These are phyloP conservation scores for Calycina herbarum DNA, from an alignment of 2,329 filamentous ascomycete genomes.

Conservation along the genomic window DNA sequence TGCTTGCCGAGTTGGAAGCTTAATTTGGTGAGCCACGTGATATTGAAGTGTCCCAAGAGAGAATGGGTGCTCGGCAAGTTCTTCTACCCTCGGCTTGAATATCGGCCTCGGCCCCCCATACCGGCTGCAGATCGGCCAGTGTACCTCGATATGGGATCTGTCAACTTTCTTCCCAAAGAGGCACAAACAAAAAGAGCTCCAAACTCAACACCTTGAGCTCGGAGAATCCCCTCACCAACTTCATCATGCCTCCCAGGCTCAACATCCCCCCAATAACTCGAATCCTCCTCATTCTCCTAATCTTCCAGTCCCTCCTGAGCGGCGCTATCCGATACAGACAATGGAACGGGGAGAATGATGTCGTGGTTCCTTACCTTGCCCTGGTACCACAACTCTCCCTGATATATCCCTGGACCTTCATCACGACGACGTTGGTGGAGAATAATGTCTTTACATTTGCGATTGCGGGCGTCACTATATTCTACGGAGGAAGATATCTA, in stretches of 20 bases:
- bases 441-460: constrained; percentile 85
- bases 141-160: neutral
- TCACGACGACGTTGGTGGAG: constrained; percentile 86
- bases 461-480: constrained; percentile 76
- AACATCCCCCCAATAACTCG: constrained; percentile 93
- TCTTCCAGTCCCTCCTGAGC: constrained; percentile 80
- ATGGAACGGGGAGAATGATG: constrained; percentile 62
- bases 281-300: constrained; percentile 70
- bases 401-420: constrained; percentile 89
- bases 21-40: neutral
- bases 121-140: neutral
- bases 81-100: too few relatives aligned
- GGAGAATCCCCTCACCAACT: neutral
- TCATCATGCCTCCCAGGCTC: constrained; percentile 74
- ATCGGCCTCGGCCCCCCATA: neutral
- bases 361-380: constrained; percentile 82
- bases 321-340: constrained; percentile 73
- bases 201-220: neutral
- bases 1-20: neutral
- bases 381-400: constrained; percentile 81
- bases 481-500: constrained; percentile 90
- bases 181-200: neutral
- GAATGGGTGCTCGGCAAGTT: neutral
- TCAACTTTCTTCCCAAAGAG: neutral
- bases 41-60: neutral